These are phyloP conservation scores for Colletotrichum cuscutae DNA, from an alignment of 2,329 filamentous ascomycete species.

Conservation along the genomic window DNA sequence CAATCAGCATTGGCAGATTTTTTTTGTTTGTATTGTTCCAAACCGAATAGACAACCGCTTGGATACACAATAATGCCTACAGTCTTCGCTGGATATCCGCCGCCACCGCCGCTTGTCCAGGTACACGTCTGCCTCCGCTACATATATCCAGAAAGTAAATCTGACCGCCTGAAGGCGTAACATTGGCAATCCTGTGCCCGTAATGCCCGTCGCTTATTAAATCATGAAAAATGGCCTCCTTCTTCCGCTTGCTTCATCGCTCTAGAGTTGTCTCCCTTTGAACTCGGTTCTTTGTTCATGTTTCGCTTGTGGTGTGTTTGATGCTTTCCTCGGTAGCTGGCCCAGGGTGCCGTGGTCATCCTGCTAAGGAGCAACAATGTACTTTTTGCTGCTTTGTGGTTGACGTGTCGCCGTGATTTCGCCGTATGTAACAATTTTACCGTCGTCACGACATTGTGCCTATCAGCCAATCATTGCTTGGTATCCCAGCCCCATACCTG, in stretches of 20 bases:
- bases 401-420: not conserved
- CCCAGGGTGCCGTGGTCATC: not conserved
- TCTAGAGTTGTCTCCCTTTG: not conserved
- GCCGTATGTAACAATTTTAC: not conserved
- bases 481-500: slow-evolving; percentile 98
- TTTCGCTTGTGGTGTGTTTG: not conserved
- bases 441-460: not conserved
- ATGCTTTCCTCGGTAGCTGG: not conserved
- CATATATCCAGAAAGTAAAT: slow-evolving; percentile 3
- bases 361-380: not conserved
- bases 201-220: not conserved
- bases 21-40: slow-evolving; percentile 13
- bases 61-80: not conserved
- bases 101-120: not conserved
- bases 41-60: slow-evolving; percentile 3
- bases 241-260: slow-evolving; percentile 2
- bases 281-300: not conserved
- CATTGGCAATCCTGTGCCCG: slow-evolving; percentile 3
- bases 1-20: not conserved
- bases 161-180: not conserved
- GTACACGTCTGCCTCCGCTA: not conserved
- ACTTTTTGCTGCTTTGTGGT: not conserved
- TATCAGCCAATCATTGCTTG: not conserved
- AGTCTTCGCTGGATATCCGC: not conserved
- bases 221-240: not conserved